Conservation (phyloP, 495 filamentous ascomycete species). For the Aspergillus diversus region DNA sequence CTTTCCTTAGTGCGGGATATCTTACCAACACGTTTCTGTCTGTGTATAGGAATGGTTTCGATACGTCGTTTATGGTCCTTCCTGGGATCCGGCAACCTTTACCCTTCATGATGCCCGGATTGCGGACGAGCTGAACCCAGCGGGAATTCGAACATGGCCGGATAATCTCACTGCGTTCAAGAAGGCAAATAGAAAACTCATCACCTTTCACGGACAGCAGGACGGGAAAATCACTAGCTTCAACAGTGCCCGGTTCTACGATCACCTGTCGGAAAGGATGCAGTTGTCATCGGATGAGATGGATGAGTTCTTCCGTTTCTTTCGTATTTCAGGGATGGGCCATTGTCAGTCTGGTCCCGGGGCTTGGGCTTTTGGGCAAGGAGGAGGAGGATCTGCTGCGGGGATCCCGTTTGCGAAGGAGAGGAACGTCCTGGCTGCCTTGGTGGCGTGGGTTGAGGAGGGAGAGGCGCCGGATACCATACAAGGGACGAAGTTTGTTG, state of each 20-base stretch:
- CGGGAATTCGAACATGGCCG: conserved; percentile 39
- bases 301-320: conserved; percentile 53
- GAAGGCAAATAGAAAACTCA: conserved; percentile 36
- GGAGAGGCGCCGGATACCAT: conserved; percentile 48
- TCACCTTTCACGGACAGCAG: conserved; percentile 38
- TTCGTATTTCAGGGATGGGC: conserved; percentile 51
- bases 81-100: conserved; percentile 38
- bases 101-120: conserved; percentile 28
- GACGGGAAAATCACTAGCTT: conserved; percentile 32
- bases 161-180: conserved; percentile 33
- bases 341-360: conserved; percentile 48
- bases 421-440: conserved; percentile 41
- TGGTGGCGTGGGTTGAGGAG: conserved; percentile 56
- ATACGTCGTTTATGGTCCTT: conserved; percentile 49
- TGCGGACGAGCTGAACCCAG: conserved; percentile 29
- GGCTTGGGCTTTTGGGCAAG: conserved; percentile 48
- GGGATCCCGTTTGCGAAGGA: conserved; percentile 15
- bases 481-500: conserved; percentile 45
- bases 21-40: not conserved
- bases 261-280: conserved; percentile 36
- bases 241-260: conserved; percentile 28
- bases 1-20: not conserved
- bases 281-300: conserved; percentile 29
- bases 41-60: conserved; percentile 29
- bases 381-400: conserved; percentile 21